phyloP scores from a whole-genome alignment of 208 protist species.

The Acanthamoeba lenticulata region DNA sequence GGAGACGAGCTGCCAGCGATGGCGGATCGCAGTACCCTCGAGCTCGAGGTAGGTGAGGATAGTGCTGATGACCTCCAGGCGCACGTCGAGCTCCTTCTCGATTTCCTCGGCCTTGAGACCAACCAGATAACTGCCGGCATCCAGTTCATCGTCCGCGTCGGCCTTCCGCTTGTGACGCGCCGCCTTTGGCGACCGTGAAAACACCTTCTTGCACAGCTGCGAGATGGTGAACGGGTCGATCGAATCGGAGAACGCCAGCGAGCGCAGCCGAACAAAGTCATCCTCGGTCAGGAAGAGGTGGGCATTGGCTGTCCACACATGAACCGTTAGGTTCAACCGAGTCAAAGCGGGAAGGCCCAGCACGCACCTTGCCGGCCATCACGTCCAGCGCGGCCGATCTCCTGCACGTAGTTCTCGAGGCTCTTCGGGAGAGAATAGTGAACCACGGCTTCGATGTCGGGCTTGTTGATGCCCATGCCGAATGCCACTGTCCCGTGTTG shows the following conservation, averaged over 20 bases:
- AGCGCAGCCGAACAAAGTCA: constrained; percentile 67
- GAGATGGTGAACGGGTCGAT: not conserved
- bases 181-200: not conserved
- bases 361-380: constrained; percentile 66
- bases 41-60: constrained; percentile 26
- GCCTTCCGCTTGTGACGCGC: not conserved
- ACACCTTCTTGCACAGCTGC: not conserved
- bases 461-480: constrained; percentile 77
- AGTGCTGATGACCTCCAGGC: constrained; percentile 14
- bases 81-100: constrained; percentile 25
- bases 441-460: constrained; percentile 75
- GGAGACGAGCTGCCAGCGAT: not conserved
- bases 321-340: not conserved
- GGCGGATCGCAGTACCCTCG: too few relatives aligned
- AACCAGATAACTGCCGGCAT: not conserved
- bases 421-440: constrained; percentile 74
- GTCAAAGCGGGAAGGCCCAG: not conserved
- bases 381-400: constrained; percentile 80
- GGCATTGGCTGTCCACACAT: not conserved
- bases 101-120: not conserved
- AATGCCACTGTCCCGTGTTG: not conserved
- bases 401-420: constrained; percentile 81
- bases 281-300: constrained; percentile 59
- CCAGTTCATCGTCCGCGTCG: not conserved
- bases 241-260: constrained; percentile 12